Percentiles rank a stretch among this genome's conserved stretches.
Conservation (phyloP, 257 asterid genomes). For the Solanum virginianum region DNA sequence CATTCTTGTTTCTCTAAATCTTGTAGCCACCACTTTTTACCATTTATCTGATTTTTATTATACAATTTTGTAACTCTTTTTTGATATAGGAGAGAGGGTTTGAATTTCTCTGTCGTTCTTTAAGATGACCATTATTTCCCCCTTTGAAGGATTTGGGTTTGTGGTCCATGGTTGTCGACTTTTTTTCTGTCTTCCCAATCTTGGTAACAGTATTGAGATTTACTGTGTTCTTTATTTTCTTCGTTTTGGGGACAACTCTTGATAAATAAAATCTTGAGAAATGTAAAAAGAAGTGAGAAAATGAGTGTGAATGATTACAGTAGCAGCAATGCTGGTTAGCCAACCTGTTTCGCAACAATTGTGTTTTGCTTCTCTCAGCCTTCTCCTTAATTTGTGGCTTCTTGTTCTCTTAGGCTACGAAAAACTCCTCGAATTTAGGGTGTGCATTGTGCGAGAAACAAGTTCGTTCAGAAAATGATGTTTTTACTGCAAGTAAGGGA, state of each 20-base stretch:
- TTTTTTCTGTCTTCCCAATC: neutral
- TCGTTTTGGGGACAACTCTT: neutral
- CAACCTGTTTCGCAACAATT: neutral
- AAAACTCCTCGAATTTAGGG: neutral
- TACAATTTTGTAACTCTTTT: neutral
- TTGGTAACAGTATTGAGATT: neutral
- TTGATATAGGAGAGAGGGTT: neutral
- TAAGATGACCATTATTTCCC: neutral
- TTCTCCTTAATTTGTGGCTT: neutral
- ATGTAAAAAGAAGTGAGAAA: neutral
- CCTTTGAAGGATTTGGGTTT: neutral
- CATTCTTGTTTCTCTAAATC: neutral
- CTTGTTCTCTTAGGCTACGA: neutral
- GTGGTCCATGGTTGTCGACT: neutral
- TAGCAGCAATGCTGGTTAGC: neutral
- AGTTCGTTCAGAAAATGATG: no score
- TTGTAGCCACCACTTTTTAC: neutral
- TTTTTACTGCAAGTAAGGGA: neutral
- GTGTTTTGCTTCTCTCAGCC: neutral
- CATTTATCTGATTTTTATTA: neutral
- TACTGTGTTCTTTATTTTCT: neutral
- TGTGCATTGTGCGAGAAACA: accelerated
- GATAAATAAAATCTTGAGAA: neutral
- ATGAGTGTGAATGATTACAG: neutral
- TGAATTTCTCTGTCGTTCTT: neutral